These are phyloP conservation scores for Lipomyces kockii DNA, from an alignment of 805 yeast genomes.

Conservation along the genomic window DNA sequence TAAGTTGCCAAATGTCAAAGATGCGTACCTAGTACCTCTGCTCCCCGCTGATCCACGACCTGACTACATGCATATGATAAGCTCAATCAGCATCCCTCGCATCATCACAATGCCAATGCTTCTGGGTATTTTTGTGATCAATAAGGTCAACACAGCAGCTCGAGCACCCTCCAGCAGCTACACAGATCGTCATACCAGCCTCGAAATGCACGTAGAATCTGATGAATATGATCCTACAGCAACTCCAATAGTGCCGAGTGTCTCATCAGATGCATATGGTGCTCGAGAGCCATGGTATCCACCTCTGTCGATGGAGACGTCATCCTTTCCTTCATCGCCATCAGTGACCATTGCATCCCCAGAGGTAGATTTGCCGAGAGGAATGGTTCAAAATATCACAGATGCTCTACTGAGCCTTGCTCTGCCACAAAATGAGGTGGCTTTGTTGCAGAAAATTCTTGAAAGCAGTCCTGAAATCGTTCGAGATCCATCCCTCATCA, in stretches of 20 bases:
- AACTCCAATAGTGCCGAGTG: neutral
- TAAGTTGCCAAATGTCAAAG: slow-evolving; percentile 59
- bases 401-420: slow-evolving; percentile 29
- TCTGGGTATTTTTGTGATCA: slow-evolving; percentile 31
- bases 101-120: slow-evolving; percentile 11
- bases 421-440: slow-evolving; percentile 38
- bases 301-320: neutral
- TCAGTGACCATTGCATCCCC: neutral
- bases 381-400: slow-evolving; percentile 7
- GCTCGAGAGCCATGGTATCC: neutral
- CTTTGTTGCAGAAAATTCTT: slow-evolving; percentile 37
- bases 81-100: slow-evolving; percentile 15
- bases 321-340: neutral
- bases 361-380: slow-evolving; percentile 1
- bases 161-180: neutral
- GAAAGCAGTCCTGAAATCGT: slow-evolving; percentile 41
- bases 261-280: neutral
- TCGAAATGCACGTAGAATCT: neutral
- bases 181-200: neutral
- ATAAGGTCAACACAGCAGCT: slow-evolving; percentile 6
- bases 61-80: slow-evolving; percentile 29
- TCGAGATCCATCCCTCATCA: slow-evolving; percentile 39
- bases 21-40: slow-evolving; percentile 61
- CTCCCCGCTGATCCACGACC: slow-evolving; percentile 38
- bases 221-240: slow-evolving; percentile 8